These are phyloP conservation scores for Saitozyma sp. DNA, from an alignment of 768 basidiomycete species.

Conservation along the genomic window DNA sequence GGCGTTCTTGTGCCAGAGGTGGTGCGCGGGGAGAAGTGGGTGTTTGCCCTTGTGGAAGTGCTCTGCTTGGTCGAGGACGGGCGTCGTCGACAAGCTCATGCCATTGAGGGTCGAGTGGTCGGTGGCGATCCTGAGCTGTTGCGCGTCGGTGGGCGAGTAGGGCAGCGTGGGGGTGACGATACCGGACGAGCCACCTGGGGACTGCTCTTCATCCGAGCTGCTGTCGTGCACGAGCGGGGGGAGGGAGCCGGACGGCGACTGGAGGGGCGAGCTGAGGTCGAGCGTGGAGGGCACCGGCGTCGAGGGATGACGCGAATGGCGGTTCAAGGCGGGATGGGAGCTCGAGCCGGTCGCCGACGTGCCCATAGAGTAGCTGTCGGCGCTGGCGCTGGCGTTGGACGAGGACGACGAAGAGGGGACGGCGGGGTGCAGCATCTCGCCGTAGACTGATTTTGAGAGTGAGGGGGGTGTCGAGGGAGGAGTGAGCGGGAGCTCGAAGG, in stretches of 20 bases:
- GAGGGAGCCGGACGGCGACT: constrained; percentile 24
- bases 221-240: constrained; percentile 18
- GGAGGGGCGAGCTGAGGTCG: constrained; percentile 2
- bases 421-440: not conserved
- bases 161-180: constrained; percentile 19
- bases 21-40: constrained; percentile 36
- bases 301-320: not conserved
- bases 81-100: constrained; percentile 20
- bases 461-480: constrained; percentile 9
- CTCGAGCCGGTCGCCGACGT: not conserved
- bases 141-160: not conserved
- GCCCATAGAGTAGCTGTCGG: not conserved
- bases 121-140: constrained; percentile 18
- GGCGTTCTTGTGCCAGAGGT: constrained; percentile 28
- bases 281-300: not conserved
- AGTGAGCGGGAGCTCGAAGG: constrained; percentile 11
- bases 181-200: constrained; percentile 17
- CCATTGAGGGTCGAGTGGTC: constrained; percentile 27
- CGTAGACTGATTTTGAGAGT: not conserved
- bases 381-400: not conserved
- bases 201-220: constrained; percentile 18
- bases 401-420: not conserved
- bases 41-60: constrained; percentile 11
- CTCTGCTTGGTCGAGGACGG: constrained; percentile 13
- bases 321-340: not conserved